Evolutionary conservation across 2,329 filamentous ascomycete genomes (phyloP).

Genomic region (Cladosporium sp.): DNA sequence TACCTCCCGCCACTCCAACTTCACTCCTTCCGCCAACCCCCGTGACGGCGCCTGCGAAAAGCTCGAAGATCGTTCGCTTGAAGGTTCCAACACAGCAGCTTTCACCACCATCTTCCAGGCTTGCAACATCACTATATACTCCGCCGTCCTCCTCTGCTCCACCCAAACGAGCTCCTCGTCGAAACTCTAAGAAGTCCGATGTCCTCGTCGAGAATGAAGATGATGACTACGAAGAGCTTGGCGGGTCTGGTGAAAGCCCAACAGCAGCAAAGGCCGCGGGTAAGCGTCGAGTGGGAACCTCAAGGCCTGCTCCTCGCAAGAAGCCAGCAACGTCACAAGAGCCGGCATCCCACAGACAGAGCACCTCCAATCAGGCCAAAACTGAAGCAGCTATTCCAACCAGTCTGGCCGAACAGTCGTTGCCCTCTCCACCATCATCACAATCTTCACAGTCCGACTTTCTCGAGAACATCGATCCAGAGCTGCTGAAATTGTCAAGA

Average conservation of each 20-base stretch:
- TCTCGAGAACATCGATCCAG: constrained; percentile 12
- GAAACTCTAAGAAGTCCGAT: too few relatives aligned
- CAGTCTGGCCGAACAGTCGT: background rate
- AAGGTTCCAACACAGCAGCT: too few relatives aligned
- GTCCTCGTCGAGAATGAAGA: too few relatives aligned
- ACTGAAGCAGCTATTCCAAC: background rate
- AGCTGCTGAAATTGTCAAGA: constrained; percentile 18
- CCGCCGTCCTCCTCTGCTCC: too few relatives aligned
- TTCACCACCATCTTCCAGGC: too few relatives aligned
- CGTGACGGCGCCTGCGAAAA: background rate
- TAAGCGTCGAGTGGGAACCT: background rate
- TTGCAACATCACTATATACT: too few relatives aligned
- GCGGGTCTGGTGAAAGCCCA: background rate
- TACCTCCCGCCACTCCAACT: too few relatives aligned
- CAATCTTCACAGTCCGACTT: background rate
- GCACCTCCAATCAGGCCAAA: background rate
- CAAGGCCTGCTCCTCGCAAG: background rate
- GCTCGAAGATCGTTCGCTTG: background rate
- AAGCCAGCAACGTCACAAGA: background rate
- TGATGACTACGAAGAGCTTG: background rate
- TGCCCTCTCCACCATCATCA: background rate
- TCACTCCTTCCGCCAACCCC: too few relatives aligned
- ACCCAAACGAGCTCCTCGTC: too few relatives aligned
- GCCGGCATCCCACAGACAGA: too few relatives aligned
- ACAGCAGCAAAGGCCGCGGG: background rate